These are phyloP conservation scores for Cladophialophora yegresii DNA, from an alignment of 2,329 filamentous ascomycete genomes.

Conservation along the genomic window DNA sequence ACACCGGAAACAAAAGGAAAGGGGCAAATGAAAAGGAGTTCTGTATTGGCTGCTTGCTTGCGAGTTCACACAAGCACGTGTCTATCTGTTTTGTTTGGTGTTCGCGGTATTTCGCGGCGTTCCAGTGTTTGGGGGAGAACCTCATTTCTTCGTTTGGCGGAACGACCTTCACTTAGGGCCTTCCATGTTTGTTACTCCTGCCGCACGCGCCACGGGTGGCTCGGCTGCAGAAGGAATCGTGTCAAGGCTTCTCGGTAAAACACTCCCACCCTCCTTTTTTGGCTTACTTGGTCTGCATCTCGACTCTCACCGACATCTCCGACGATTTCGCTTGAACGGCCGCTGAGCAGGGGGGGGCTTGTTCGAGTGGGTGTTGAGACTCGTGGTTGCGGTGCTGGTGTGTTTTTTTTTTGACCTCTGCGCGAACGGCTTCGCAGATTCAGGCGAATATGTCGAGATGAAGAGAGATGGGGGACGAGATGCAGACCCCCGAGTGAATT, in stretches of 20 bases:
- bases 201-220: too few species aligned
- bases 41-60: not conserved
- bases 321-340: not conserved
- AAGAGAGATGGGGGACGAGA: not conserved
- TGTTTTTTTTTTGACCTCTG: not conserved
- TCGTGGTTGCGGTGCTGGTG: not conserved
- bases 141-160: not conserved
- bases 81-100: not conserved
- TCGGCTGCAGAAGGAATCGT: not conserved
- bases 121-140: not conserved
- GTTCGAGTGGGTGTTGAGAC: not conserved
- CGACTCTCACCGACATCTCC: not conserved
- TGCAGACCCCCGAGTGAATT: not conserved
- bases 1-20: not conserved
- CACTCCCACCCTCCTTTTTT: not conserved
- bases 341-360: not conserved
- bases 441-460: not conserved
- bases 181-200: not conserved
- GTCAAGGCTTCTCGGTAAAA: not conserved
- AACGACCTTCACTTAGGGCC: not conserved
- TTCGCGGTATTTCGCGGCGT: not conserved
- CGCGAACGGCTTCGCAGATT: constrained; percentile 1
- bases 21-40: not conserved
- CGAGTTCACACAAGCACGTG: not conserved
- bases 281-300: not conserved